Evolutionary conservation across 352 stramenopile species (phyloP).

Genomic region (Phytopythium montanum): DNA sequence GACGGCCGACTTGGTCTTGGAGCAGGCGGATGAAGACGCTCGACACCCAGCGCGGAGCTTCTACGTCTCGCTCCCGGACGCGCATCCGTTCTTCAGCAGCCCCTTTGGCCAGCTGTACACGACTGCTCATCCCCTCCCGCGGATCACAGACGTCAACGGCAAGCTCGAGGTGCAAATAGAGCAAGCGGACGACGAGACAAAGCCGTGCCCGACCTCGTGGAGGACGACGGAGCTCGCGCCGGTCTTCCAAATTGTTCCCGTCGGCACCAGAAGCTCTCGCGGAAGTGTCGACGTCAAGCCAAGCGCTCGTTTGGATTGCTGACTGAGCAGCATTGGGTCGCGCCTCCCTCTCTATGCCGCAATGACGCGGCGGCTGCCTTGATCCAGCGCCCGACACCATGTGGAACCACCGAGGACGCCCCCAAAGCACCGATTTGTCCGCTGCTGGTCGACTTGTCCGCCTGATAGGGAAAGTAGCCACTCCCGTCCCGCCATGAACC

Average conservation of each 20-base stretch:
- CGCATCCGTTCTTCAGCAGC: slow-evolving; percentile 1
- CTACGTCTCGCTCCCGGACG: neutral
- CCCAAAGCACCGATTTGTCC: neutral
- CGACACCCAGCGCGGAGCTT: neutral
- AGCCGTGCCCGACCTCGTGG: slow-evolving; percentile 2
- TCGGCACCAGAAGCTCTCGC: neutral
- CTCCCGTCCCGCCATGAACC: too few species aligned
- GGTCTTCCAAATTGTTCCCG: neutral
- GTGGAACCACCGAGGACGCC: neutral
- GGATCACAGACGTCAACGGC: neutral
- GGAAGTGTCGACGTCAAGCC: neutral
- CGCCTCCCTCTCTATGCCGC: too few species aligned
- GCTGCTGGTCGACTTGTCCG: neutral
- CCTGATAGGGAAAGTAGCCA: neutral
- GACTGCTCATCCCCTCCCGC: neutral
- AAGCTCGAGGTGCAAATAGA: neutral
- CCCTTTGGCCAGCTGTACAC: too few species aligned
- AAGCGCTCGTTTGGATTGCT: neutral
- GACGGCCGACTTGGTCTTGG: neutral
- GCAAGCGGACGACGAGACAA: too few species aligned
- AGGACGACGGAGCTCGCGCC: neutral
- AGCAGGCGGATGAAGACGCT: slow-evolving; percentile 1
- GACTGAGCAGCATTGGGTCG: too few species aligned
- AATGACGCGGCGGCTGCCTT: neutral
- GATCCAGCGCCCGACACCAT: neutral